Conservation (phyloP, 2,329 filamentous ascomycete genomes). For the Aspergillus tanneri region DNA sequence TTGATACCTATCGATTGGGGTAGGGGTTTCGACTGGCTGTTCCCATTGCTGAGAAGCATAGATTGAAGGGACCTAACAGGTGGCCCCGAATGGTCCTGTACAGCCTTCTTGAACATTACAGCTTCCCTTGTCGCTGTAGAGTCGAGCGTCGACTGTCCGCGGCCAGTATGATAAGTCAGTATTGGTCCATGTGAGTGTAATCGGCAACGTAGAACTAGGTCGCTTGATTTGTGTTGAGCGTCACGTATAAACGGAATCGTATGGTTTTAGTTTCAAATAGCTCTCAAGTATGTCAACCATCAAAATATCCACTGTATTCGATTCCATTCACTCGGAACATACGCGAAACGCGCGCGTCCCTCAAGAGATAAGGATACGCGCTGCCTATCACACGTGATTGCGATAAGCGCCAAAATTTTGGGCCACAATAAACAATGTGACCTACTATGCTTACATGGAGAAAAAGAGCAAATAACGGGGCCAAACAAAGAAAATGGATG, state of each 20-base stretch:
- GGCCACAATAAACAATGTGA: background rate
- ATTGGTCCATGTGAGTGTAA: slow-evolving; percentile 21
- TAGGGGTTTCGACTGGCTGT: slow-evolving; percentile 20
- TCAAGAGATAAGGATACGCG: slow-evolving; percentile 7
- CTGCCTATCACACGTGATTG: slow-evolving; percentile 23
- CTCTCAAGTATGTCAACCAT: background rate
- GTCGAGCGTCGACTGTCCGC: slow-evolving; percentile 29
- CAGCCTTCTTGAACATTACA: slow-evolving; percentile 44
- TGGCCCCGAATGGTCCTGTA: slow-evolving; percentile 38
- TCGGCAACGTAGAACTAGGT: slow-evolving; percentile 23
- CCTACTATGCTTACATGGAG: no score
- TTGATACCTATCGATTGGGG: slow-evolving; percentile 35
- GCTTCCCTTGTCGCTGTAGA: slow-evolving; percentile 16
- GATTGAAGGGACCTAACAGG: slow-evolving; percentile 36
- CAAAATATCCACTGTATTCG: background rate
- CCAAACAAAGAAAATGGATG: no score
- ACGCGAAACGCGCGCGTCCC: slow-evolving; percentile 9
- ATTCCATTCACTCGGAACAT: background rate
- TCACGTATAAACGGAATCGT: slow-evolving; percentile 29
- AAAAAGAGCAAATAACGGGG: no score
- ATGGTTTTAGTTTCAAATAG: background rate
- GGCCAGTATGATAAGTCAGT: slow-evolving; percentile 20
- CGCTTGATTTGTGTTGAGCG: slow-evolving; percentile 16
- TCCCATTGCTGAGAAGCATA: slow-evolving; percentile 29
- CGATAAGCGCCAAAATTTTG: slow-evolving; percentile 21